Evolutionary conservation across 805 yeast species (phyloP), one percentile per base, ranked within the genome.

Genomic region (Kodamaea sagamina): DNA sequence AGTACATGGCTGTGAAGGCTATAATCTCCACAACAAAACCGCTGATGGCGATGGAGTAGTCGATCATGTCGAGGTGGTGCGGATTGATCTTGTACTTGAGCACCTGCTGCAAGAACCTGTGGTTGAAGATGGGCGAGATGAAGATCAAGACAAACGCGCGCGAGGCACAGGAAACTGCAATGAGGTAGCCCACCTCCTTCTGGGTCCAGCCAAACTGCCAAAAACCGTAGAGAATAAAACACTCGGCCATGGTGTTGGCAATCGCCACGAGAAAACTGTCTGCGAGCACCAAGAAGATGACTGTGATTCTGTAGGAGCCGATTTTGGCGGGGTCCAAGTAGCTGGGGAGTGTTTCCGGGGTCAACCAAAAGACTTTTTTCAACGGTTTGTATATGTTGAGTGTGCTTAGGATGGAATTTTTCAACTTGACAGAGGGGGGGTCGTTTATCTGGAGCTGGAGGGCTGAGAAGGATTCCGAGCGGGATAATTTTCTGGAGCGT

Each of bases 131-230:
- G 1, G 90, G 89, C 4, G 84, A 70, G 10, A 80, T 39, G 0
- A 75, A 41, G 10, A 82, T 67, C 36, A 86, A 58, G 0, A 73
- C 68, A 0, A 72, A 17, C 0, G 86, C 79, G 48, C 77, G 69
- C 2, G 75, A 57, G 2, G 78, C 46, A 46, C 84, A 82, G 1
- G 73, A 47, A 1, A 75, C 47, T 0, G 86, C 79, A 40, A 84
- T 61, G 39, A 75, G 75, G 41, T 74, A 72, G 4, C 89, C 86
- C 38, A 84, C 57, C 25, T 72, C 72, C 3, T 66, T 71, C 15
- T 84, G 70, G 9, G 58, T 59, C 84, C 89, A 81, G 22, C 68
- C 47, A 56, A 76, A 83, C 28, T 53, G 57, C 52, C 67, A 79
- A 3, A 81, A 73, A 0, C 81, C 77, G 51, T 76, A 84, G 12